These are phyloP conservation scores for Russula ochroleuca DNA, from an alignment of 768 basidiomycete species.

Conservation along the genomic window DNA sequence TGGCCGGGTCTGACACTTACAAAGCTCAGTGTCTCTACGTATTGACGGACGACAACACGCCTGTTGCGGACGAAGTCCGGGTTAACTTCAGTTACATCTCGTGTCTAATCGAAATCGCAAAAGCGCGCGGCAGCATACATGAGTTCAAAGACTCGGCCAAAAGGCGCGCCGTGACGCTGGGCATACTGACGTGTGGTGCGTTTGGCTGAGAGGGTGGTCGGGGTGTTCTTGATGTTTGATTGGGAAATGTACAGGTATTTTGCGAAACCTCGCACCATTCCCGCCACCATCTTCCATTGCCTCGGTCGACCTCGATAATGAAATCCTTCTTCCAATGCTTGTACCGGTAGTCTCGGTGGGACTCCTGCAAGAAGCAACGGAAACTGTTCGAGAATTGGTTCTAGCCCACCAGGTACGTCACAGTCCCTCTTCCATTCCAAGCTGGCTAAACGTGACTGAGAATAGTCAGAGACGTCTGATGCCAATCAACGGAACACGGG, in stretches of 20 bases:
- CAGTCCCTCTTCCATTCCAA: slow-evolving; percentile 2
- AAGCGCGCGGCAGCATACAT: slow-evolving; percentile 33
- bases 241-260: slow-evolving; percentile 49
- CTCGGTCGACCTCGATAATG: slow-evolving; percentile 63
- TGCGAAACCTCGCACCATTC: slow-evolving; percentile 73
- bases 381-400: slow-evolving; percentile 49
- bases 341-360: slow-evolving; percentile 60
- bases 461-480: slow-evolving; percentile 52
- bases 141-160: slow-evolving; percentile 41
- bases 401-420: slow-evolving; percentile 50
- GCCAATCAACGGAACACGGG: slow-evolving; percentile 26
- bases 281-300: slow-evolving; percentile 63
- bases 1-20: background rate
- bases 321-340: slow-evolving; percentile 66
- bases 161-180: slow-evolving; percentile 50
- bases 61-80: slow-evolving; percentile 62
- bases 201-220: background rate
- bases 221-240: slow-evolving; percentile 5
- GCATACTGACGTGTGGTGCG: slow-evolving; percentile 67
- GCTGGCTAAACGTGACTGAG: background rate
- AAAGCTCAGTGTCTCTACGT: slow-evolving; percentile 90
- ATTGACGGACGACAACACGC: slow-evolving; percentile 85
- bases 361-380: slow-evolving; percentile 49
- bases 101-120: slow-evolving; percentile 61
- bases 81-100: slow-evolving; percentile 56